Percentiles rank a stretch among this genome's conserved stretches.
phyloP scores from a whole-genome alignment of 306 rosid genomes.

The Vigna reflexopilosa region DNA sequence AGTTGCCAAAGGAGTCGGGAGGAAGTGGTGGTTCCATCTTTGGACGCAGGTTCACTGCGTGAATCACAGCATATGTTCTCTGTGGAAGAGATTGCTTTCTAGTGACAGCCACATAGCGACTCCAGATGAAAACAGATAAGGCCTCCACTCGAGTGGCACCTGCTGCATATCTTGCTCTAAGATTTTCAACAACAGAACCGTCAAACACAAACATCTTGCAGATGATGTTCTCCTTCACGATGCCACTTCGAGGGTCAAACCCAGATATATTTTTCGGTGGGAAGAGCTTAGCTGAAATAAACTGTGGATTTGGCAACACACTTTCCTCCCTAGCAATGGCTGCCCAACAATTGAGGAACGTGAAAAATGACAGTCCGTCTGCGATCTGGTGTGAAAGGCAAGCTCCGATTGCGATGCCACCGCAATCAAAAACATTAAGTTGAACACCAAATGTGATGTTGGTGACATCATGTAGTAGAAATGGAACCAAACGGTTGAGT shows the following conservation, averaged over 20 bases:
- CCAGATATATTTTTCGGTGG: conserved; percentile 53
- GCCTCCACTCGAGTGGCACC: conserved; percentile 60
- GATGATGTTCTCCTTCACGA: conserved; percentile 46
- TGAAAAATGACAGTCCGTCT: no score
- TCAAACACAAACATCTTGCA: conserved; percentile 63
- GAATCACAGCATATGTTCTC: conserved; percentile 40
- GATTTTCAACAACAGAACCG: conserved; percentile 48
- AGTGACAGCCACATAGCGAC: no score
- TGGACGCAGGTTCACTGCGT: conserved; percentile 60
- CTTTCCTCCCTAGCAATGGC: no score
- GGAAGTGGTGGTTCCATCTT: conserved; percentile 57
- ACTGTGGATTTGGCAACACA: conserved; percentile 29
- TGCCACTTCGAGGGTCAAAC: conserved; percentile 44
- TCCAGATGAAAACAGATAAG: conserved; percentile 57
- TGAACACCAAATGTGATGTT: no score
- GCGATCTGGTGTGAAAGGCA: no score
- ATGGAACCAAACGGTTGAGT: no score
- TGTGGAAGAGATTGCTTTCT: conserved; percentile 15
- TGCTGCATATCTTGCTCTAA: conserved; percentile 44
- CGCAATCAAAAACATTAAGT: no score
- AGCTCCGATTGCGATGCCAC: no score
- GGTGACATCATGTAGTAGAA: no score
- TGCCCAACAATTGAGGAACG: no score
- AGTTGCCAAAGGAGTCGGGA: conserved; percentile 52
- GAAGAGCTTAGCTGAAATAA: conserved; percentile 57